These are phyloP conservation scores for Hymenoscyphus fructigenus DNA, from an alignment of 2,329 filamentous ascomycete species.

Conservation along the genomic window DNA sequence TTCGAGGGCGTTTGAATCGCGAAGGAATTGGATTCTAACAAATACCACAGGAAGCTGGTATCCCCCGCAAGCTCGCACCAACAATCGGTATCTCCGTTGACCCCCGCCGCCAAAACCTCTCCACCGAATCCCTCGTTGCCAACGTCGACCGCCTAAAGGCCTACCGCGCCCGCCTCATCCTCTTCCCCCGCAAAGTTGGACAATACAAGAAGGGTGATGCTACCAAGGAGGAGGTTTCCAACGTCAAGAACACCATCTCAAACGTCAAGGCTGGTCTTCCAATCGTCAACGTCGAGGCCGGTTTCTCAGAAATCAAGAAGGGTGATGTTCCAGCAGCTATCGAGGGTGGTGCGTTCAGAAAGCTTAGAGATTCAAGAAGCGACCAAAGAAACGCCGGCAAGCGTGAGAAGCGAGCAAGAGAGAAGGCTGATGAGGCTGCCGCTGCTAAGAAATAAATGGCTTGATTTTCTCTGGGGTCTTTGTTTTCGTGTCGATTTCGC, in stretches of 20 bases:
- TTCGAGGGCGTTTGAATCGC: slow-evolving; percentile 9
- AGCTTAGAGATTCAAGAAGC: slow-evolving; percentile 79
- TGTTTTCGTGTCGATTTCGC: slow-evolving; percentile 32
- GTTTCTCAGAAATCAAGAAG: slow-evolving; percentile 76
- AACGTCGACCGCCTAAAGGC: slow-evolving; percentile 98
- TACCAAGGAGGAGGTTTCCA: slow-evolving; percentile 73
- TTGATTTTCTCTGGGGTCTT: slow-evolving; percentile 33
- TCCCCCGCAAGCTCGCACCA: slow-evolving; percentile 88
- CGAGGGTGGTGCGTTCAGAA: slow-evolving; percentile 84
- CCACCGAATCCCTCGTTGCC: slow-evolving; percentile 87
- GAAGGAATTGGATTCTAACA: slow-evolving; percentile 23
- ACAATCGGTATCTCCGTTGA: slow-evolving; percentile 98
- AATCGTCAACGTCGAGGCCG: slow-evolving; percentile 65
- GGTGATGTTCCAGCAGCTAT: slow-evolving; percentile 71
- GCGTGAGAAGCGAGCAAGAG: slow-evolving; percentile 90
- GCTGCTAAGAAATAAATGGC: slow-evolving; percentile 75
- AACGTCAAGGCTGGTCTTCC: slow-evolving; percentile 64
- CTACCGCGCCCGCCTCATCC: slow-evolving; percentile 93
- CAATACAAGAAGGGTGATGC: slow-evolving; percentile 92
- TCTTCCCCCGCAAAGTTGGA: slow-evolving; percentile 95
- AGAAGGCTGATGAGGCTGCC: slow-evolving; percentile 79
- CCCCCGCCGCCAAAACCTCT: slow-evolving; percentile 93
- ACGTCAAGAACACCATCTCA: slow-evolving; percentile 60
- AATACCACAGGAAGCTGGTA: slow-evolving; percentile 75
- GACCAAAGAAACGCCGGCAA: slow-evolving; percentile 79